Evolutionary conservation across 345 rosid species (phyloP).

Genomic region (Cardamine chenopodiifolia): DNA sequence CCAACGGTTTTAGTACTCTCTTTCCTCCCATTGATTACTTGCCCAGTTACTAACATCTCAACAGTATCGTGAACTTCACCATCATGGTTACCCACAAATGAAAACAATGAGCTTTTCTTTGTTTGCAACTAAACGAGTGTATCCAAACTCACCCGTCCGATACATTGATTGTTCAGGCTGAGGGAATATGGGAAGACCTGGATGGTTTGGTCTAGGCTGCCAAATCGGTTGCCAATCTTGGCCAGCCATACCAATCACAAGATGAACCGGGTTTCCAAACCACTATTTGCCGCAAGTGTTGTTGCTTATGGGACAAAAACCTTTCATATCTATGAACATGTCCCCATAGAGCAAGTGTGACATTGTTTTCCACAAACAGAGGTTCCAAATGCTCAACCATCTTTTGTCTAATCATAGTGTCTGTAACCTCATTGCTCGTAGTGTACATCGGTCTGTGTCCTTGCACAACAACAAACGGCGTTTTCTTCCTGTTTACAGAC

Average conservation of each 20-base stretch:
- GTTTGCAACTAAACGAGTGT: constrained; percentile 79
- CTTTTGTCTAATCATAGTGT: constrained; percentile 56
- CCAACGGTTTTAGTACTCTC: constrained; percentile 19
- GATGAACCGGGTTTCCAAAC: constrained; percentile 75
- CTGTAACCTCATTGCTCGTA: constrained; percentile 66
- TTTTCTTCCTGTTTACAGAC: constrained; percentile 68
- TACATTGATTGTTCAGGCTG: constrained; percentile 80
- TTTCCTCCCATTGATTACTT: constrained; percentile 56
- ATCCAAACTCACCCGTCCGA: constrained; percentile 89
- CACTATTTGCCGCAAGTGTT: constrained; percentile 64
- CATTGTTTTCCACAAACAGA: constrained; percentile 67
- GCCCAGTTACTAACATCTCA: constrained; percentile 73
- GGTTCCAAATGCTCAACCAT: constrained; percentile 86
- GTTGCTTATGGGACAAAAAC: constrained; percentile 85
- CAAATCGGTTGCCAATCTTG: constrained; percentile 94
- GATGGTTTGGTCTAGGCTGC: constrained; percentile 84
- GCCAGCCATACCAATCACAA: constrained; percentile 98
- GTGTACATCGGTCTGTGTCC: constrained; percentile 99
- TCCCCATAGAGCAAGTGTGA: constrained; percentile 88
- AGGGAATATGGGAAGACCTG: constrained; percentile 64
- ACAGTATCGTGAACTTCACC: constrained; percentile 84
- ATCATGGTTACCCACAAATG: constrained; percentile 87
- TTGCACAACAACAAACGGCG: constrained; percentile 78
- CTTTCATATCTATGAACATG: constrained; percentile 96
- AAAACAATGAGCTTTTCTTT: constrained; percentile 72